phyloP scores from a whole-genome alignment of 305 asterid genomes.

The Nicotiana rustica region DNA sequence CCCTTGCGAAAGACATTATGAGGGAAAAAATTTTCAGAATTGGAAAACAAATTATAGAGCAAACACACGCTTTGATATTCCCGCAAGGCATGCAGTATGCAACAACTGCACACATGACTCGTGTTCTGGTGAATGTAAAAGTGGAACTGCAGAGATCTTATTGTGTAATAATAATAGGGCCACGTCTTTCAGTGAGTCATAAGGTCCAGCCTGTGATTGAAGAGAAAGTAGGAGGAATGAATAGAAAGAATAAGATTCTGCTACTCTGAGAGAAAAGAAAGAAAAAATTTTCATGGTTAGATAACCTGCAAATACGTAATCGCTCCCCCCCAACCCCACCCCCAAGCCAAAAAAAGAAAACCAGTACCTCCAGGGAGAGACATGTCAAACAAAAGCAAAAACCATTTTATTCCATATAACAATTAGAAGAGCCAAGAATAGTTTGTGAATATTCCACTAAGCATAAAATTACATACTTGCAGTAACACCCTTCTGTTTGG shows the following conservation, averaged over 20 bases:
- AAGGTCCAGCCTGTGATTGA: slow-evolving; percentile 70
- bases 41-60: background rate
- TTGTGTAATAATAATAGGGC: slow-evolving; percentile 63
- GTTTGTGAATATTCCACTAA: background rate
- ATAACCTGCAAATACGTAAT: background rate
- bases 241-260: slow-evolving; percentile 18
- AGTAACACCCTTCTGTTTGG: slow-evolving; percentile 56
- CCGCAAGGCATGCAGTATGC: slow-evolving; percentile 65
- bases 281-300: background rate
- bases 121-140: slow-evolving; percentile 53
- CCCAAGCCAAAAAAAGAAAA: background rate
- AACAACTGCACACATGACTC: slow-evolving; percentile 61
- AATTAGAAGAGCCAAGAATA: slow-evolving; percentile 5
- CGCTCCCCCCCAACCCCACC: background rate
- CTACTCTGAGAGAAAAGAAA: background rate
- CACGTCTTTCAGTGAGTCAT: slow-evolving; percentile 64
- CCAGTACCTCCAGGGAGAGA: background rate
- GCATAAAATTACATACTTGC: slow-evolving; percentile 54
- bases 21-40: slow-evolving; percentile 19
- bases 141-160: slow-evolving; percentile 65
- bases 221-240: slow-evolving; percentile 25
- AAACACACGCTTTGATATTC: slow-evolving; percentile 58
- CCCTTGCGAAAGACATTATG: slow-evolving; percentile 22
- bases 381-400: slow-evolving; percentile 16
- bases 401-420: background rate